Conservation (phyloP, 306 rosid genomes). For the Sechiopsis laciniata region DNA sequence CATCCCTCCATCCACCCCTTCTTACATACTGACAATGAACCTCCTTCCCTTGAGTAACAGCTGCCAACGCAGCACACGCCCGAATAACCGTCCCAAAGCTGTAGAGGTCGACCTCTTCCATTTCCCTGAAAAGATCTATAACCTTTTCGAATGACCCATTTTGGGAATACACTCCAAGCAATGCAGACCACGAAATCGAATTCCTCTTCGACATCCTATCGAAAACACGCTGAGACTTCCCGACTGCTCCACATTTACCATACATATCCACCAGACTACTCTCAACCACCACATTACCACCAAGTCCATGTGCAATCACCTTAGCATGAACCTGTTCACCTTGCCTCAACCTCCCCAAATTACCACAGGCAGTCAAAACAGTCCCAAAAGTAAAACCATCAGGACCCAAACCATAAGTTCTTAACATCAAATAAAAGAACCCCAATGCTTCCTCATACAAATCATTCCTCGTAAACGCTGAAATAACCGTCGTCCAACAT, state of each 20-base stretch:
- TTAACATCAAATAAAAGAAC: constrained; percentile 44
- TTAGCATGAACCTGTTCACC: constrained; percentile 67
- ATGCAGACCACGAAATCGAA: constrained; percentile 67
- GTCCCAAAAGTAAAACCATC: constrained; percentile 77
- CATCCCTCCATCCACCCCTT: constrained; percentile 72
- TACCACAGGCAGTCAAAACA: constrained; percentile 58
- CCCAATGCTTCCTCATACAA: constrained; percentile 52
- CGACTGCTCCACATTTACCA: constrained; percentile 68
- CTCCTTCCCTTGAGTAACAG: constrained; percentile 73
- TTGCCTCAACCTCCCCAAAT: constrained; percentile 57
- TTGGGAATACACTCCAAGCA: constrained; percentile 74
- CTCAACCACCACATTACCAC: constrained; percentile 70
- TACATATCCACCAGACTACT: constrained; percentile 92
- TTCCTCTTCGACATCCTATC: constrained; percentile 60
- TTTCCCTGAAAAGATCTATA: constrained; percentile 53
- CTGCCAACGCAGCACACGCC: constrained; percentile 66
- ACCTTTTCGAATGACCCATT: constrained; percentile 55
- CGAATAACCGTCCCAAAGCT: constrained; percentile 69
- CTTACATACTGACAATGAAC: constrained; percentile 76
- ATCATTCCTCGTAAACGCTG: constrained; percentile 56
- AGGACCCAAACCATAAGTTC: constrained; percentile 37
- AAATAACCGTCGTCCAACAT: constrained; percentile 71
- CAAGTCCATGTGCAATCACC: constrained; percentile 45
- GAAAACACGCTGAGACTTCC: constrained; percentile 42
- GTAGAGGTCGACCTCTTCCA: constrained; percentile 50